Conservation (phyloP, 2,329 filamentous ascomycete genomes). For the Sarocladium kiliense region DNA sequence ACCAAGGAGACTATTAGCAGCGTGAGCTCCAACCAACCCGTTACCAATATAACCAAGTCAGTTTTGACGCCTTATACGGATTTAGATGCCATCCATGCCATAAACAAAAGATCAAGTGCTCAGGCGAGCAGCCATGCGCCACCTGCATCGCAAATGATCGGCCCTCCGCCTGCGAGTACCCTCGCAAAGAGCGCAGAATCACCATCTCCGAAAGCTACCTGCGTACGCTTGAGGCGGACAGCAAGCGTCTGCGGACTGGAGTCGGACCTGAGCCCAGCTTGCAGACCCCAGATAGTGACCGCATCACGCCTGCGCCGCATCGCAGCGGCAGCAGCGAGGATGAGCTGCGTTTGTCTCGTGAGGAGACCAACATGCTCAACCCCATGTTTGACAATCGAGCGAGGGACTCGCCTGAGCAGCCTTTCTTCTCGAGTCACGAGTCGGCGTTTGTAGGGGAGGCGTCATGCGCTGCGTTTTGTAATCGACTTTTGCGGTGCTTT, state of each 20-base stretch:
- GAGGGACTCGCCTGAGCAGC: conserved; percentile 14
- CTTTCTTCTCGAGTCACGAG: conserved; percentile 13
- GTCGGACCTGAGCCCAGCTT: no score
- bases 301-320: no score
- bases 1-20: conserved; percentile 19
- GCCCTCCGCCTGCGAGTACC: conserved; percentile 32
- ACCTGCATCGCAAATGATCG: conserved; percentile 32
- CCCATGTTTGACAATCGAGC: conserved; percentile 20
- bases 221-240: conserved; percentile 15
- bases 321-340: conserved; percentile 1
- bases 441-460: conserved; percentile 25
- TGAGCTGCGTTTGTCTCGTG: conserved; percentile 15
- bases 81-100: conserved; percentile 35
- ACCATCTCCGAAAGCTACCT: conserved; percentile 23
- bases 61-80: no score
- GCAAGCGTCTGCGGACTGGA: conserved; percentile 11
- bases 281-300: no score
- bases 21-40: conserved; percentile 15
- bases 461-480: conserved; percentile 24
- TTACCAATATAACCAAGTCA: no score
- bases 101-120: conserved; percentile 41
- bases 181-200: conserved; percentile 34
- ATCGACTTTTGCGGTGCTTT: conserved; percentile 22
- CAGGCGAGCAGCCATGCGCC: conserved; percentile 35
- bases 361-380: conserved; percentile 23